Percentiles rank a stretch among this genome's conserved stretches.
Evolutionary conservation across 345 rosid species (phyloP).

Genomic region (Syzygium aqueum): DNA sequence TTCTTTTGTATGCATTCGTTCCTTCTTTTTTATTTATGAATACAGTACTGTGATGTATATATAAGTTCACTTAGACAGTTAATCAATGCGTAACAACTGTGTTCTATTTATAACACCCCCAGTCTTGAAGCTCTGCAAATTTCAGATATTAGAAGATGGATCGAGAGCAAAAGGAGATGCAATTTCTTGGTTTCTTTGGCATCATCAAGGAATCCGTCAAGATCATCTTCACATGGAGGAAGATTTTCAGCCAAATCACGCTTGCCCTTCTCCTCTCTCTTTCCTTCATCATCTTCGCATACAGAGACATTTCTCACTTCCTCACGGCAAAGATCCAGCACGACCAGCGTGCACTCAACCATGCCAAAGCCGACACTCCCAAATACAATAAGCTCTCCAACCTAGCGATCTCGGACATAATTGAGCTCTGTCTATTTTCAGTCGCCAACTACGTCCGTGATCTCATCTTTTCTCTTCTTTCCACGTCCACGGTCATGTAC

Average conservation of each 20-base stretch:
- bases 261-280: conserved; percentile 41
- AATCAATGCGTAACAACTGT: neutral
- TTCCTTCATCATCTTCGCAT: conserved; percentile 27
- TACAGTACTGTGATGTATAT: neutral
- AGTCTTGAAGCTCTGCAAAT: neutral
- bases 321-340: conserved; percentile 9
- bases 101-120: neutral
- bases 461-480: conserved; percentile 36
- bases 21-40: neutral
- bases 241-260: conserved; percentile 42
- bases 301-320: conserved; percentile 18
- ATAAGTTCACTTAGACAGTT: neutral
- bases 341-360: conserved; percentile 1
- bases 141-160: conserved; percentile 16
- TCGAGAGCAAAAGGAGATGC: conserved; percentile 42
- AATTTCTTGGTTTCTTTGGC: conserved; percentile 35
- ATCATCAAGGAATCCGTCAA: conserved; percentile 33
- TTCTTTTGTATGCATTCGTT: neutral
- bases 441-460: conserved; percentile 17
- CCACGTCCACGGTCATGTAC: conserved; percentile 38
- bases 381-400: neutral
- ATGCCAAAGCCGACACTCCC: conserved; percentile 3
- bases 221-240: conserved; percentile 35
- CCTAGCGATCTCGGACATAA: conserved; percentile 15
- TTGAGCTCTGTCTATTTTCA: conserved; percentile 20